Percentiles rank a stretch among this genome's conserved stretches.
Evolutionary conservation across 2,329 filamentous ascomycete species (phyloP).

Genomic region (Colletotrichum cereale): DNA sequence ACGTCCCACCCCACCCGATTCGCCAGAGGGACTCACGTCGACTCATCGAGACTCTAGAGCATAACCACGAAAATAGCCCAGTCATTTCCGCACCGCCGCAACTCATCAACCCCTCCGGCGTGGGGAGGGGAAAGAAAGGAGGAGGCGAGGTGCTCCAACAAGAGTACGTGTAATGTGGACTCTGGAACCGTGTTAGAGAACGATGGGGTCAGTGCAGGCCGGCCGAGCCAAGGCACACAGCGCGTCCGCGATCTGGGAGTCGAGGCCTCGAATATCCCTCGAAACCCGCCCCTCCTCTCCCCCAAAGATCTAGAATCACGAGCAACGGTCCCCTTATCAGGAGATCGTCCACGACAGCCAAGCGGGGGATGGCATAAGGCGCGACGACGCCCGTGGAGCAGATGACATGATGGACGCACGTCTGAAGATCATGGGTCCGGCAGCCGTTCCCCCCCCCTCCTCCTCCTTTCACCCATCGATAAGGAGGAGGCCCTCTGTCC

Average conservation of each 20-base stretch:
- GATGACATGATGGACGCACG: slow-evolving; percentile 11
- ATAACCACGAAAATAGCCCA: neutral
- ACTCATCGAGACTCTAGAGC: neutral
- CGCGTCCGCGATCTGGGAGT: neutral
- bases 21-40: neutral
- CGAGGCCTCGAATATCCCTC: neutral
- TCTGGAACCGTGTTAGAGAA: slow-evolving; percentile 11
- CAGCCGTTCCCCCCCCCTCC: neutral
- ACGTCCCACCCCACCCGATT: neutral
- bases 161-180: neutral
- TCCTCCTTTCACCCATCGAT: no score
- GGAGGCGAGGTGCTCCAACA: neutral
- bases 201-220: slow-evolving; percentile 8
- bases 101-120: neutral
- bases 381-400: neutral
- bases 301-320: neutral
- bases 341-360: neutral
- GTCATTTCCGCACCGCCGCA: slow-evolving; percentile 8
- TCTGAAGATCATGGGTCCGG: neutral
- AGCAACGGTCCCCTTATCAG: neutral
- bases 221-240: neutral
- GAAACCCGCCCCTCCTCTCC: neutral
- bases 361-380: neutral
- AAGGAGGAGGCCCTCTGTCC: neutral
- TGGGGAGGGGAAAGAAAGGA: slow-evolving; percentile 6